Percentiles rank a stretch among this genome's conserved stretches.
These are phyloP conservation scores for Mucor mucedo DNA, from an alignment of 371 early-diverging fungal genomes.

Conservation along the genomic window DNA sequence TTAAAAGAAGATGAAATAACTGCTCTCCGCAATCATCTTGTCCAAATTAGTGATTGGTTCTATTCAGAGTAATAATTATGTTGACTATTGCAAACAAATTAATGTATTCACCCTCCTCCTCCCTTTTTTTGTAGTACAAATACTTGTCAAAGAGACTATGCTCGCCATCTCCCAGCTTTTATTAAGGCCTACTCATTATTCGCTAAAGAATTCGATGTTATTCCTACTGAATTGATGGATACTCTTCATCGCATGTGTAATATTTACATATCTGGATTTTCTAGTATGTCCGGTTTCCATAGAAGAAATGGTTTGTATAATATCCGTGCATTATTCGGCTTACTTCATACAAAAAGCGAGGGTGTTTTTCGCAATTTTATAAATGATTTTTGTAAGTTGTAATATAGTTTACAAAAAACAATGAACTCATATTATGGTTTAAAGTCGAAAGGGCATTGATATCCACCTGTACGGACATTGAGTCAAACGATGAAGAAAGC, in stretches of 20 bases:
- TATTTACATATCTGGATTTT: constrained; percentile 48
- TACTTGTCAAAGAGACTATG: constrained; percentile 34
- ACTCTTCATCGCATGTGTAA: constrained; percentile 58
- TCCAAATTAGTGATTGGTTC: constrained; percentile 62
- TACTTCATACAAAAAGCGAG: constrained; percentile 57
- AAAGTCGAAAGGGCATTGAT: constrained; percentile 66
- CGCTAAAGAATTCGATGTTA: constrained; percentile 47
- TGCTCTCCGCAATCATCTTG: constrained; percentile 50
- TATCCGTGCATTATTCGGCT: constrained; percentile 53
- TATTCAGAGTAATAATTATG: constrained; percentile 53
- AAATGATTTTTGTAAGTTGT: constrained; percentile 52
- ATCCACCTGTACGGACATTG: constrained; percentile 51
- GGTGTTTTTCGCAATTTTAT: constrained; percentile 52
- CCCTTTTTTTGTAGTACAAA: constrained; percentile 35
- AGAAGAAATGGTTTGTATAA: constrained; percentile 51
- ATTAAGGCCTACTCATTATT: constrained; percentile 68
- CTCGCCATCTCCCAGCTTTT: constrained; percentile 65
- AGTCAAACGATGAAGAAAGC: constrained; percentile 12
- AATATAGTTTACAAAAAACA: not conserved
- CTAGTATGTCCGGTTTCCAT: constrained; percentile 43
- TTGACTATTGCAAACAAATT: not conserved
- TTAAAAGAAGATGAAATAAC: constrained; percentile 49
- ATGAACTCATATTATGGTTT: not conserved
- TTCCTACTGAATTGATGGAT: constrained; percentile 51
- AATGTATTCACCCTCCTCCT: not conserved